These are phyloP conservation scores for Triadica sebifera DNA, from an alignment of 345 rosid species.

Conservation along the genomic window DNA sequence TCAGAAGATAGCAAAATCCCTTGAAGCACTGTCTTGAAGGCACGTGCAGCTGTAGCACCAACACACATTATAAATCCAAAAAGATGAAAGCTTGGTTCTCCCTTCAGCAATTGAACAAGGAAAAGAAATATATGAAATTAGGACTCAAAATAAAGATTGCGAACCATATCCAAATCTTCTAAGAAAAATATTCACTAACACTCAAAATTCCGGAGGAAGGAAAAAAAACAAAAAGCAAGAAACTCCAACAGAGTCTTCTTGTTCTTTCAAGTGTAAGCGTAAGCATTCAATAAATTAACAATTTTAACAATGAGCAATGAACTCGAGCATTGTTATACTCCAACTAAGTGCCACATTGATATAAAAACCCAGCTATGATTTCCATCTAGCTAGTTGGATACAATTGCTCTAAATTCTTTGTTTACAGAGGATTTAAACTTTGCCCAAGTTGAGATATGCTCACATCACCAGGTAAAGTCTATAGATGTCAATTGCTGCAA, in stretches of 20 bases:
- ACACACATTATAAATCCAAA: slow-evolving; percentile 44
- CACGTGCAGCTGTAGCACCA: slow-evolving; percentile 51
- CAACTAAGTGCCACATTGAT: no score
- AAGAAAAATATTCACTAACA: background rate
- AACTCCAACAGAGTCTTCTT: background rate
- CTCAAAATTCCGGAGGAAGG: background rate
- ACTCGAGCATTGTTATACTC: no score
- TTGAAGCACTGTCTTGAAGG: slow-evolving; percentile 48
- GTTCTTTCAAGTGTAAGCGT: background rate
- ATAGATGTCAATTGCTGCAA: no score
- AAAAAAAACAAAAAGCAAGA: background rate
- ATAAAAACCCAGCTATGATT: no score
- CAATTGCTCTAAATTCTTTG: no score
- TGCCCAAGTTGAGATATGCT: no score
- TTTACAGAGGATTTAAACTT: no score
- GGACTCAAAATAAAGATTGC: background rate
- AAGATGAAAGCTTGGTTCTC: slow-evolving; percentile 50
- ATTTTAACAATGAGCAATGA: no score
- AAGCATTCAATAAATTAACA: no score
- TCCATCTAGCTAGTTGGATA: no score
- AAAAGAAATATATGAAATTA: slow-evolving; percentile 8
- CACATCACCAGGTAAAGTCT: no score
- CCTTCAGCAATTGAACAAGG: slow-evolving; percentile 33
- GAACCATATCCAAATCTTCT: background rate
- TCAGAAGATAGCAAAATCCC: slow-evolving; percentile 50